Evolutionary conservation across 352 stramenopile species (phyloP), one percentile per base, ranked within the genome.

Genomic region (Thalassiosira mediterranea): DNA sequence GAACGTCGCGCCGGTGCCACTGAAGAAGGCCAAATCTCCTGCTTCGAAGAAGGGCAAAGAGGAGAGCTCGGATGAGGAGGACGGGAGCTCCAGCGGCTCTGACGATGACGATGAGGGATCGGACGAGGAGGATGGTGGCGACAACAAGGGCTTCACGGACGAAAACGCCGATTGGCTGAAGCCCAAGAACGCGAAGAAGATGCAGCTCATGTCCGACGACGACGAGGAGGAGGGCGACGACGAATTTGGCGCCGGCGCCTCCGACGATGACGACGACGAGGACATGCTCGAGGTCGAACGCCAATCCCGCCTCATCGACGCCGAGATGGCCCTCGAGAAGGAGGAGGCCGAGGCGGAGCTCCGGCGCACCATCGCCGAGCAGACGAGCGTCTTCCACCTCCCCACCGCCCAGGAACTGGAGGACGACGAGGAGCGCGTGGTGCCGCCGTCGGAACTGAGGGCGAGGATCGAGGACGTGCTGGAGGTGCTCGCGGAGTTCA

Each of bases 401-500:
- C 88, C 88, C 15, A 91, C 86, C 8, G 47, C 66, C 13, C 84
- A 91, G 53, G 86, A 94, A 72, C 69, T 92, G 23, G 82, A 87
- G 60, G 65, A 84, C 44, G 86, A 94, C 63, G 77, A 87, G 15
- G 86, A 94, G 79, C 77, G 88, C 23, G 86, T 94, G n/a, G 85
- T 94, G 4, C 86, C 88, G 31, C 88, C 88, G 11, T 90, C 86
- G 4, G 88, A 92, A 63, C 48, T 92, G 11, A 72, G 81, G 15
- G 79, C 77, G 19, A 76, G 87, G 23, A 86, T 94, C 61, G 81
- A 93, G 13, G 83, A 82, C 57, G 88, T 95, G 51, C 73, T 96
- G 5, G 85, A 90, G 56, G 86, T 94, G 23, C 88, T 99, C 28
- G 91, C 91, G 19, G 94, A 98, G 64, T 99, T 99, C 71, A 98